phyloP scores from a whole-genome alignment of 306 rosid genomes.

The Pyrus bretschneideri region DNA sequence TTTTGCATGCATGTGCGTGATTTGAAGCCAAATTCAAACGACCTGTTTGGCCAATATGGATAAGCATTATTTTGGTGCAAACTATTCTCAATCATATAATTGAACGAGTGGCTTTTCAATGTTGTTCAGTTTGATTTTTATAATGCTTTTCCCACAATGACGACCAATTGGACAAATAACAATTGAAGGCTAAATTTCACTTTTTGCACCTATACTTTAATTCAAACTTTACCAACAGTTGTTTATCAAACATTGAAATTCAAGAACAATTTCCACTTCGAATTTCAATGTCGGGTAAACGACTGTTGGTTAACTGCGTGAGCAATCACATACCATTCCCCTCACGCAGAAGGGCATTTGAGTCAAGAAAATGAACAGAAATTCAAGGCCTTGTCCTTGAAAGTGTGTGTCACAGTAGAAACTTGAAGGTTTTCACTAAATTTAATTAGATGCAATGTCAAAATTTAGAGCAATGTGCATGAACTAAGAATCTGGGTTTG shows the following conservation, averaged over 20 bases:
- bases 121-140: background rate
- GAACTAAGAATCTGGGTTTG: background rate
- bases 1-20: background rate
- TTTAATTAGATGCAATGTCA: background rate
- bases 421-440: background rate
- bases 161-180: too few species aligned
- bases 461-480: constrained; percentile 8
- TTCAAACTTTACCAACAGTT: background rate
- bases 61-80: too few species aligned
- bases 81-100: background rate
- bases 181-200: too few species aligned
- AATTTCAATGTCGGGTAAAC: too few species aligned
- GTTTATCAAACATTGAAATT: background rate
- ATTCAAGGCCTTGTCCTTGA: background rate
- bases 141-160: background rate
- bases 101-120: background rate
- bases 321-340: background rate
- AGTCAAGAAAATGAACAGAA: background rate
- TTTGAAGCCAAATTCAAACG: background rate
- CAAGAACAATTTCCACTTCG: too few species aligned
- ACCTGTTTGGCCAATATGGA: too few species aligned
- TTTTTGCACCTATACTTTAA: too few species aligned
- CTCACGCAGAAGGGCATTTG: background rate
- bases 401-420: background rate
- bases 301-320: too few species aligned